phyloP scores from a whole-genome alignment of 257 asterid genomes.

The Solanum arcanum region DNA sequence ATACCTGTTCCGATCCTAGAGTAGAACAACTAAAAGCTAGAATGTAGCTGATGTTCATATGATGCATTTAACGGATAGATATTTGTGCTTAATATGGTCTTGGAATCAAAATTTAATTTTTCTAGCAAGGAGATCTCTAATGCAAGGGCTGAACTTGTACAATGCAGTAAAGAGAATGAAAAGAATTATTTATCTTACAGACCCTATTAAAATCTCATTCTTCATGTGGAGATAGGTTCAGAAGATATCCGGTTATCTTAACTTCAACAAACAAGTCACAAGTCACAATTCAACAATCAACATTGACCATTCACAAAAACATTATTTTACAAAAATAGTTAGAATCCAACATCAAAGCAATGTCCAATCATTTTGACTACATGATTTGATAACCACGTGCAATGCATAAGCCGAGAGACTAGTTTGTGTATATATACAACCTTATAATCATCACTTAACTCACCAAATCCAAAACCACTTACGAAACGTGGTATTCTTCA shows the following conservation, averaged over 20 bases:
- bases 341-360: no score
- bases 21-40: neutral
- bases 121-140: neutral
- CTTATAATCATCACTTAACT: neutral
- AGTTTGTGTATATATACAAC: neutral
- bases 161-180: neutral
- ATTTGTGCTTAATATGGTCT: neutral
- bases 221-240: neutral
- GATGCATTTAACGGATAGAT: neutral
- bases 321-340: no score
- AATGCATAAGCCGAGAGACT: no score
- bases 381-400: no score
- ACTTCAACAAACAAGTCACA: no score
- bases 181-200: neutral
- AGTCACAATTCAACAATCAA: no score
- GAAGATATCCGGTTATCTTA: no score
- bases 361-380: no score
- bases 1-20: neutral
- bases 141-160: neutral
- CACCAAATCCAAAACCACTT: neutral
- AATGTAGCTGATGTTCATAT: neutral
- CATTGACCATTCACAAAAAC: no score
- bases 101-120: neutral
- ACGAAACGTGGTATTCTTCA: neutral
- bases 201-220: neutral